phyloP scores from a whole-genome alignment of 495 filamentous ascomycete genomes.

The Lasiosphaeris hirsuta region DNA sequence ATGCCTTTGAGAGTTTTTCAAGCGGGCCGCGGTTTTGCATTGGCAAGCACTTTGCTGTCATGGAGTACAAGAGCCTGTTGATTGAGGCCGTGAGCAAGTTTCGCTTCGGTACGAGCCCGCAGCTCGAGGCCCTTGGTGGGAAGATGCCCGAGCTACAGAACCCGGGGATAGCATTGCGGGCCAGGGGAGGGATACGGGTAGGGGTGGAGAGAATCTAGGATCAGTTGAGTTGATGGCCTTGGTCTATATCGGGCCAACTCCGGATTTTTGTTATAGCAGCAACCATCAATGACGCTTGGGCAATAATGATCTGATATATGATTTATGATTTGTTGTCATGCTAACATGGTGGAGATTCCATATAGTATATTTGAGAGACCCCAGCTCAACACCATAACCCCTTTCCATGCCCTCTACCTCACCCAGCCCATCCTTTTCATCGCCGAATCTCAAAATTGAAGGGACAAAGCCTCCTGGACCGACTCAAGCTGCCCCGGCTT shows the following conservation, averaged over 20 bases:
- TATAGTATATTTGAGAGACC: too few relatives aligned
- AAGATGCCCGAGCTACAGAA: slow-evolving; percentile 14
- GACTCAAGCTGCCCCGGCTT: slow-evolving; percentile 18
- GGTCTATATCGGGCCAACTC: too few relatives aligned
- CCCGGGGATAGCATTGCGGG: slow-evolving; percentile 17
- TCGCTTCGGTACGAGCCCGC: slow-evolving; percentile 19
- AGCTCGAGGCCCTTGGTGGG: slow-evolving; percentile 15
- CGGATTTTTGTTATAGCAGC: too few relatives aligned
- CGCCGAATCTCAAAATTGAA: too few relatives aligned
- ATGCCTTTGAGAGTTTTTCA: slow-evolving; percentile 20
- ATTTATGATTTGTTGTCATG: too few relatives aligned
- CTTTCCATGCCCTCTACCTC: too few relatives aligned
- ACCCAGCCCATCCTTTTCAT: too few relatives aligned
- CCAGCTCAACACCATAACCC: too few relatives aligned
- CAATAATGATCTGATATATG: too few relatives aligned
- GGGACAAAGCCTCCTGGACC: neutral
- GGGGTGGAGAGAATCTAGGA: slow-evolving; percentile 18
- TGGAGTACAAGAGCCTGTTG: slow-evolving; percentile 30
- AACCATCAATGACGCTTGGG: too few relatives aligned
- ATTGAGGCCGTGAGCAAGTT: slow-evolving; percentile 27
- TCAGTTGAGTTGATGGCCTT: too few relatives aligned
- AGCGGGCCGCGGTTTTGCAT: slow-evolving; percentile 30
- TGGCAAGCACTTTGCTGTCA: slow-evolving; percentile 27
- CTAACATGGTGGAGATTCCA: too few relatives aligned
- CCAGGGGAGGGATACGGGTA: slow-evolving; percentile 19